Evolutionary conservation across 1,284 basidiomycete species (phyloP), one percentile per base, ranked within the genome.

Genomic region (Boletellus sp.): DNA sequence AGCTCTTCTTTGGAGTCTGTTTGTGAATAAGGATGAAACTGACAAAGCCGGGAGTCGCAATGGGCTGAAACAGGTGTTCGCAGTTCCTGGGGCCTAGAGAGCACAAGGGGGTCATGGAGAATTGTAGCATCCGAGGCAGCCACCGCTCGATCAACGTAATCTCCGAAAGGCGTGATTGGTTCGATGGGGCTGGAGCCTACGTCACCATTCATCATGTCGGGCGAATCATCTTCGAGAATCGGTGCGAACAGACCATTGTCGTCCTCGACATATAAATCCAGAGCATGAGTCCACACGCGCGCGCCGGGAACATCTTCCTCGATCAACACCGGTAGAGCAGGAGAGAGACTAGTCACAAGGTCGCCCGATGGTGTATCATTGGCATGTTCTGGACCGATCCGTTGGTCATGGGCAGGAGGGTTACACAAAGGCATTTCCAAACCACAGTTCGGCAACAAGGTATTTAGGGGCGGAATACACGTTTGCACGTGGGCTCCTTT

Each of bases 401-500:
- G 74, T 55, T 78, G 76, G 57, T 76, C 76, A 37, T 61, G 61
- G 35, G 42, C 6, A 46, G 36, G 21, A 51, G 35, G 22, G 32
- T 40, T 50, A 28, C n/a, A 39, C 13, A 52, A 46, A 19, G 38
- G 32, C 59, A 64, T 68, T 30, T 63, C 53, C 21, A 51, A 46
- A 52, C 32, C 43, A 50, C 58, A 45, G 44, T 55, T 44, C 35
- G 63, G 58, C 26, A 69, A 54, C 53, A 72, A 61, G 52, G 69
- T 70, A 56, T 71, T 74, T 71, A 77, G 70, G 86, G 86, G 86
- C 84, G 85, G 84, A 83, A 85, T 78, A 76, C 82, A 84, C 81
- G 83, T 82, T 80, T 87, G 77, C 80, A 82, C 84, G 81, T 73
- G 82, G 71, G 77, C 66, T 81, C 86, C 86, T 87, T 89, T 88